Base-by-base conservation (phyloP, 805 yeast species). In the Pichia membranifaciens region DNA sequence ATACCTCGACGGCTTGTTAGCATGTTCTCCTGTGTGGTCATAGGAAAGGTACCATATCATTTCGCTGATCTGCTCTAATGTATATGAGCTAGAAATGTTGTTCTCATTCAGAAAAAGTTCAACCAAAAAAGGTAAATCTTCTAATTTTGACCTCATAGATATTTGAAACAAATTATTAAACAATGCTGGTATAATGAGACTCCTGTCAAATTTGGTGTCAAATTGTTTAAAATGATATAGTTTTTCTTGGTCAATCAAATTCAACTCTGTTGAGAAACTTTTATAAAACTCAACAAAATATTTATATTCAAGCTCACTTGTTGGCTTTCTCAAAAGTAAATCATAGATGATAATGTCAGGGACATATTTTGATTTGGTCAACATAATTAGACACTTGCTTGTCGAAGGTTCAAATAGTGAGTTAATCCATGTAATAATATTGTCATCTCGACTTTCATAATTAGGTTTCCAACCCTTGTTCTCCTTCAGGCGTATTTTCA, bases 271-370 rank as follows among this genome's bases (percentile, higher is more conserved):
- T 1, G 48, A 45, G 54, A 57, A 54, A 15, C 48, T 48, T 28
- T 43, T 49, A 47, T 61, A 63, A 8, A 62, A 48, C 33, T 56
- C 61, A 13, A 61, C 44, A 16, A 55, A 43, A 8, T 59, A 51
- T 34, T 53, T 48, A 42, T 54, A 61, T 46, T 64, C 67, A 7
- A 49, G 45, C 37, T 57, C 61, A 36, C 56, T 54, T 4, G 18
- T 31, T 5, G 66, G 65, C 4, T 38, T 49, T 36, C 68, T 48
- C 13, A 64, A 45, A 17, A 64, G 37, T 5, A 64, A 16, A 49
- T 64, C 67, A 43, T 60, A 64, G 6, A 61, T n/a, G n/a, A 64
- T 51, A 2, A 56, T 53, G 5, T 47, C 53, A 8, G 65, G 66
- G 12, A 61, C 53, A 17, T 47, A 41, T 22, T 45, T 44, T 1